A percentile compares a stretch with the other conserved stretches of the same genome.
Conservation (phyloP, 176 grass and related monocot species). For the Aechmea fasciata region DNA sequence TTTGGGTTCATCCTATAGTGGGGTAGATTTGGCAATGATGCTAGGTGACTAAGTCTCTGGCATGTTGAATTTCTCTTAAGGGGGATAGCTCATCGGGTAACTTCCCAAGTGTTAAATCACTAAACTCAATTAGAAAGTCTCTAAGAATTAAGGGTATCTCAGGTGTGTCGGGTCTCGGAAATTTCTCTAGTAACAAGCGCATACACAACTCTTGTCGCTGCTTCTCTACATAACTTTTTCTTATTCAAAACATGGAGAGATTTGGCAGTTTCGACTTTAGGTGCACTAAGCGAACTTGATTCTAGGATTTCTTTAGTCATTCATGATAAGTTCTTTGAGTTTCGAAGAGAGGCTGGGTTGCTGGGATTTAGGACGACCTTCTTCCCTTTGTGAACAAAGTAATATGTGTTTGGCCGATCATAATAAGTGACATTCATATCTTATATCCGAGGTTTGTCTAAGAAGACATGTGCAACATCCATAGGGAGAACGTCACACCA, state of each 20-base stretch:
- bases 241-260: not conserved
- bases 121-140: not conserved
- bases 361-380: too few species aligned
- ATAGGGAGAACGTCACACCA: too few species aligned
- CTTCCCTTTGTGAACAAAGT: too few species aligned
- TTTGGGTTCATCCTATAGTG: conserved; percentile 2
- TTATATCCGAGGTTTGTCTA: too few species aligned
- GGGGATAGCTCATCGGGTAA: not conserved
- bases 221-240: not conserved
- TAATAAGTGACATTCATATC: too few species aligned
- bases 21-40: not conserved
- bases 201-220: not conserved
- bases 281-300: too few species aligned
- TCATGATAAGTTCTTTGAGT: too few species aligned
- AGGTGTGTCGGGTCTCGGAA: not conserved
- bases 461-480: too few species aligned
- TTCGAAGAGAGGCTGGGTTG: too few species aligned
- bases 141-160: not conserved
- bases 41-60: not conserved
- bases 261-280: too few species aligned
- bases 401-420: too few species aligned
- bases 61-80: conserved; percentile 3
- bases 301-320: too few species aligned
- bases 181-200: not conserved
- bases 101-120: not conserved